These are phyloP conservation scores for Xylaria sp. DNA, from an alignment of 2,329 filamentous ascomycete genomes.

Conservation along the genomic window DNA sequence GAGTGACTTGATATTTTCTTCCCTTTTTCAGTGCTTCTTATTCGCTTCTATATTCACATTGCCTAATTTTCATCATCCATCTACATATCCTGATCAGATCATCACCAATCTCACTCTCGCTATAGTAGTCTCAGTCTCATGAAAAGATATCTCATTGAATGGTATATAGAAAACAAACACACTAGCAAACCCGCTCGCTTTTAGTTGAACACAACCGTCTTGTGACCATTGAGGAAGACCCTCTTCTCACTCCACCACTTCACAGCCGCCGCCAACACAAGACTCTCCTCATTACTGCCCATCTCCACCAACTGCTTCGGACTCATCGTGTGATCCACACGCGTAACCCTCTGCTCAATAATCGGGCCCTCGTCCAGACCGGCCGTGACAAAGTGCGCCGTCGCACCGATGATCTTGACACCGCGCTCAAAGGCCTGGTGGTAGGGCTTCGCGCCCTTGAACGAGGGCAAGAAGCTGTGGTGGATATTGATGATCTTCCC, in stretches of 20 bases:
- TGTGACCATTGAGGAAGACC: conserved; percentile 71
- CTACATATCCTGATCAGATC: neutral
- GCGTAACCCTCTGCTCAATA: conserved; percentile 75
- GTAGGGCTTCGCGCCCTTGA: conserved; percentile 86
- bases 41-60: too few relatives aligned
- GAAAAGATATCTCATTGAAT: neutral
- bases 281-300: conserved; percentile 78
- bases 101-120: neutral
- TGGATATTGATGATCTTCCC: conserved; percentile 91
- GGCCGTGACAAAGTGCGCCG: conserved; percentile 79
- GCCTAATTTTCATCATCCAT: too few relatives aligned
- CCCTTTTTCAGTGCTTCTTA: too few relatives aligned
- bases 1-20: too few relatives aligned
- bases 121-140: too few relatives aligned
- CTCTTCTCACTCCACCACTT: conserved; percentile 77
- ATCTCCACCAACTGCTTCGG: conserved; percentile 72
- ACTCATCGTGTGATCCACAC: conserved; percentile 72
- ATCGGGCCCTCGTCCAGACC: conserved; percentile 83
- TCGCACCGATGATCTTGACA: conserved; percentile 84
- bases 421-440: conserved; percentile 82
- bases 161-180: neutral
- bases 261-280: conserved; percentile 73
- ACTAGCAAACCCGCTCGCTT: neutral
- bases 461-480: conserved; percentile 78
- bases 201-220: conserved; percentile 70